Conservation (phyloP, 306 rosid species). For the Lathyrus tuberosus region DNA sequence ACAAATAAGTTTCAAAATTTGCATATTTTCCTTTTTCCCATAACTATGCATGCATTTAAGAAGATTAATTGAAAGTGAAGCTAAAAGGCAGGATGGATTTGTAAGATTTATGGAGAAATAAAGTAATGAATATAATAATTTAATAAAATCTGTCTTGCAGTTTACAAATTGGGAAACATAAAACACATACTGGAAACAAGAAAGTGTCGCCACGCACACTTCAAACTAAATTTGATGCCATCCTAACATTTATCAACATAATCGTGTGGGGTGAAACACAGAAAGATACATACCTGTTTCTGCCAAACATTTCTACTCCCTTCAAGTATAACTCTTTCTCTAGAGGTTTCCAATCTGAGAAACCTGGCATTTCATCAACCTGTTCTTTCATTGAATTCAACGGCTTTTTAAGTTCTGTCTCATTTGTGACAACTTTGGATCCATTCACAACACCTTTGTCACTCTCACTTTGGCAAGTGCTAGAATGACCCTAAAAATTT, state of each 20-base stretch:
- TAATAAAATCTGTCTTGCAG: background rate
- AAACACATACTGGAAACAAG: slow-evolving; percentile 27
- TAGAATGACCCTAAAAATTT: no score
- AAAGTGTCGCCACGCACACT: slow-evolving; percentile 16
- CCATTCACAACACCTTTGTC: slow-evolving; percentile 44
- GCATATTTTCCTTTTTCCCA: slow-evolving; percentile 11
- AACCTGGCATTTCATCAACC: slow-evolving; percentile 45
- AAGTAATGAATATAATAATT: background rate
- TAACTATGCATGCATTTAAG: slow-evolving; percentile 29
- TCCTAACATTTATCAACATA: slow-evolving; percentile 29
- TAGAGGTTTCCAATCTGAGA: slow-evolving; percentile 74
- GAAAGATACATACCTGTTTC: slow-evolving; percentile 67
- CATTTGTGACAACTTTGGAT: slow-evolving; percentile 44
- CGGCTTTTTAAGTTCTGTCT: slow-evolving; percentile 45
- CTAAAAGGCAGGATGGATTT: slow-evolving; percentile 33
- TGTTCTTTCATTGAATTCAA: slow-evolving; percentile 44
- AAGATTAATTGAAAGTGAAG: slow-evolving; percentile 27
- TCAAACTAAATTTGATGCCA: slow-evolving; percentile 24
- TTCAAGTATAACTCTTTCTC: slow-evolving; percentile 89
- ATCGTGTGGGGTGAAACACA: slow-evolving; percentile 22
- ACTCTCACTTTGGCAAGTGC: slow-evolving; percentile 48
- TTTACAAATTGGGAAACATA: slow-evolving; percentile 25
- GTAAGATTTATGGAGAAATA: slow-evolving; percentile 25
- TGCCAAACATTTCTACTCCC: slow-evolving; percentile 95
- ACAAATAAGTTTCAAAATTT: slow-evolving; percentile 29